These are phyloP conservation scores for Periconia sp. DNA, from an alignment of 2,329 filamentous ascomycete genomes.

Conservation along the genomic window DNA sequence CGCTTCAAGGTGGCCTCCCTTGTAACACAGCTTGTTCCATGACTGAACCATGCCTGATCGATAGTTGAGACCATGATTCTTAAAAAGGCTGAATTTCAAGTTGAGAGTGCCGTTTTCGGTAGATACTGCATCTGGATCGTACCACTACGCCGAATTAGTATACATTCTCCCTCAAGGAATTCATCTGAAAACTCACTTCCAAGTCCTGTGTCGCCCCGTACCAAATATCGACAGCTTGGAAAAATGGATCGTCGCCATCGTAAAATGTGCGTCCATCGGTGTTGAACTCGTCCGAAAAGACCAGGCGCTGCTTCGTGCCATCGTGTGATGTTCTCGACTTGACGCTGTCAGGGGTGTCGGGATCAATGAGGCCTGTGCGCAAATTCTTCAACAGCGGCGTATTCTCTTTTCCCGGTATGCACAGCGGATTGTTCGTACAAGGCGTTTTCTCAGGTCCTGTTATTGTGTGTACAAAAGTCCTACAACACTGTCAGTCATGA, in stretches of 20 bases:
- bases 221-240: conserved; percentile 72
- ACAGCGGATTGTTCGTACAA: conserved; percentile 53
- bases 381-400: conserved; percentile 65
- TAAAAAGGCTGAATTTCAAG: conserved; percentile 68
- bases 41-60: conserved; percentile 77
- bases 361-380: conserved; percentile 67
- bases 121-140: conserved; percentile 70
- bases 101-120: conserved; percentile 68
- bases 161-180: not conserved
- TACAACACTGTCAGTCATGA: conserved; percentile 39
- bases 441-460: conserved; percentile 42
- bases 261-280: conserved; percentile 72
- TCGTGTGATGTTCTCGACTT: conserved; percentile 62
- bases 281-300: conserved; percentile 78
- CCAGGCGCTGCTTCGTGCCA: conserved; percentile 67
- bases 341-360: conserved; percentile 67
- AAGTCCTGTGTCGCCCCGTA: conserved; percentile 74
- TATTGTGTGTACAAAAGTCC: conserved; percentile 62
- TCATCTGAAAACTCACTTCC: conserved; percentile 54
- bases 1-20: conserved; percentile 72
- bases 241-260: conserved; percentile 72
- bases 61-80: conserved; percentile 70
- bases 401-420: conserved; percentile 57
- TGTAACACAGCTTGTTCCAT: conserved; percentile 77
- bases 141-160: conserved; percentile 59